Evolutionary conservation across 2,329 filamentous ascomycete genomes (phyloP), one percentile per base, ranked within the genome.

Genomic region (Aureobasidium sp.): DNA sequence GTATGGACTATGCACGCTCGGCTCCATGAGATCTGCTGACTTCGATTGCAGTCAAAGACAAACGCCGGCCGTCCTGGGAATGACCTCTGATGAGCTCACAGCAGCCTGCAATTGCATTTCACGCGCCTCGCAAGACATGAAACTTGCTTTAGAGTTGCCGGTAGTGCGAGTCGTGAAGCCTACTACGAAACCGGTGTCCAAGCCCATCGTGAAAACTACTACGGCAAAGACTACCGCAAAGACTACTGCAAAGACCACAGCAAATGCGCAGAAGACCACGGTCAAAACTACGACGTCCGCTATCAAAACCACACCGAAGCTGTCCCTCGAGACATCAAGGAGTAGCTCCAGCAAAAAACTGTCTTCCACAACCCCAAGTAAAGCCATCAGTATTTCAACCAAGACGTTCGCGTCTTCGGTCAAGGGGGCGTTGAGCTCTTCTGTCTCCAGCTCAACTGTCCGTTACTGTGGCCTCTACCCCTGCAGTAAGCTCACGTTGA

Each of bases 141-240:
- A 55, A 11, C 25, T 33, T 31, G 61, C 50, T 20, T n/a, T 64
- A 13, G 29, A 62, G 31, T 25, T 40, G 31, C 59, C 54, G 11
- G 54, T 58, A 9, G 36, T 43, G n/a, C 23, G 54, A 20, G 20
- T 58, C 18, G 54, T 11, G 5, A 58, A 58, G 15, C 27, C 53
- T 15, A 18, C 54, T 11, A 13, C 54, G 2, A 58, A 45, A 23
- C 38, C 54, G 15, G 23, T 36, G 5, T 25, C 43, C 18, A 65
- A 65, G 40, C 54, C 61, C 11, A 59, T 53, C 16, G 40, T 53
- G 4, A 65, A 58, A 31, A 64, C 61, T n/a, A n/a, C n/a, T 18
- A 65, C 63, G 3, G 40, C 63, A 4, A 65, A 42, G 38, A 50
- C 53, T 1, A 50, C 43, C 3, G 29, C 54, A 11, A 65, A 60